These are phyloP conservation scores for Phialophora verrucosa DNA, from an alignment of 2,329 filamentous ascomycete genomes.

Conservation along the genomic window DNA sequence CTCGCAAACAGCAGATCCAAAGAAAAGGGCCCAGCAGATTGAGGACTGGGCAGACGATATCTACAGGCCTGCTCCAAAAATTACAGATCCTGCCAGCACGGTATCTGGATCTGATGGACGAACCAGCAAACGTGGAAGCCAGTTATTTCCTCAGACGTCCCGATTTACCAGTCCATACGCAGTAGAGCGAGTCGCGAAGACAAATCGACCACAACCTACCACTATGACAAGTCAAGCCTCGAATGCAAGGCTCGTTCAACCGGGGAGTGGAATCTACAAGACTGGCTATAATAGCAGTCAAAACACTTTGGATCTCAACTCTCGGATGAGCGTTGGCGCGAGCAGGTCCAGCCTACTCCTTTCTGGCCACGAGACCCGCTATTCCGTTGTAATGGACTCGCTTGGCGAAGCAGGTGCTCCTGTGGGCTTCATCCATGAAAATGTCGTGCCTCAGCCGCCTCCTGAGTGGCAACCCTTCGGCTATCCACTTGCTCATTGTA, in stretches of 20 bases:
- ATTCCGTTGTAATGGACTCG: conserved; percentile 61
- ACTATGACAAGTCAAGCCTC: conserved; percentile 94
- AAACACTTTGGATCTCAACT: conserved; percentile 58
- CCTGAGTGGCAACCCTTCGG: conserved; percentile 98
- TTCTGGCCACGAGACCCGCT: conserved; percentile 57
- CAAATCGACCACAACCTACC: conserved; percentile 67
- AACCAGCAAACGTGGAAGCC: conserved; percentile 77
- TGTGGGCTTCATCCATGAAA: conserved; percentile 93
- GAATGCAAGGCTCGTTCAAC: conserved; percentile 71
- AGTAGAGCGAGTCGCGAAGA: conserved; percentile 66
- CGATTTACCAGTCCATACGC: conserved; percentile 92
- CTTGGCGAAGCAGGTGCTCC: conserved; percentile 75
- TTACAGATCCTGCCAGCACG: conserved; percentile 75
- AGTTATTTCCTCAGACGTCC: conserved; percentile 89
- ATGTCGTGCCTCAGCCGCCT: conserved; percentile 93
- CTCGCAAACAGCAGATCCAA: conserved; percentile 77
- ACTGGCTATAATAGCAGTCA: conserved; percentile 61
- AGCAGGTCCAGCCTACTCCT: conserved; percentile 66
- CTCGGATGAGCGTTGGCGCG: conserved; percentile 48
- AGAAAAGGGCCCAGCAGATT: conserved; percentile 88
- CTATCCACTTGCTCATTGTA: conserved; percentile 88
- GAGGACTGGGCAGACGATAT: conserved; percentile 99
- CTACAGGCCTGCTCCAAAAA: conserved; percentile 83
- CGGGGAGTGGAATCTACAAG: conserved; percentile 69
- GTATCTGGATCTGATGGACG: conserved; percentile 69